Evolutionary conservation across 2,329 filamentous ascomycete species (phyloP).

Genomic region (Talaromyces sp.): DNA sequence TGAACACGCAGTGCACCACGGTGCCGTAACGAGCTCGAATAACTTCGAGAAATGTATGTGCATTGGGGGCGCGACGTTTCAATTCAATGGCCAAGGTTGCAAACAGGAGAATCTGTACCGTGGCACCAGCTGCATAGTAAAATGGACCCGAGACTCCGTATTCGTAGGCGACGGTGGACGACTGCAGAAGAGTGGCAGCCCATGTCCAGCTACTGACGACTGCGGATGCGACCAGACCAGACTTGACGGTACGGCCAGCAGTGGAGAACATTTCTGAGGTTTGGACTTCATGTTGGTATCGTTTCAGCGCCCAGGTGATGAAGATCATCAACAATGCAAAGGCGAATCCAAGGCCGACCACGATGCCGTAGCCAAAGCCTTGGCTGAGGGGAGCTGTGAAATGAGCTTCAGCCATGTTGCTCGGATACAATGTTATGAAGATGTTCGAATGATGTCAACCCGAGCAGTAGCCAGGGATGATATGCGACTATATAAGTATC

Average conservation of each 20-base stretch:
- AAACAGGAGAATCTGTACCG: conserved; percentile 83
- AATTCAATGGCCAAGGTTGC: conserved; percentile 86
- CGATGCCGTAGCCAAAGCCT: conserved; percentile 72
- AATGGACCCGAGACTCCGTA: conserved; percentile 68
- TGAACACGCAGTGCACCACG: conserved; percentile 71
- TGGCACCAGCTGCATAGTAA: conserved; percentile 68
- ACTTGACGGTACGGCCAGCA: conserved; percentile 82
- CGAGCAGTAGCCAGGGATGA: background rate
- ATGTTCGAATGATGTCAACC: background rate
- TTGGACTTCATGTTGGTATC: conserved; percentile 69
- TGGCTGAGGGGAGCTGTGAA: conserved; percentile 44
- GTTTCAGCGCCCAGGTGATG: conserved; percentile 67
- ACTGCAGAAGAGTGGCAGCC: conserved; percentile 79
- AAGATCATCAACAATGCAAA: conserved; percentile 74
- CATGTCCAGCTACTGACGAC: conserved; percentile 95
- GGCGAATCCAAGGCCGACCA: conserved; percentile 68
- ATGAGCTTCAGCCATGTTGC: conserved; percentile 11
- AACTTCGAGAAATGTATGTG: conserved; percentile 79
- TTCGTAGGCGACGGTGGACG: conserved; percentile 74
- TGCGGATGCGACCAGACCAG: conserved; percentile 78
- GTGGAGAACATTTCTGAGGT: conserved; percentile 93
- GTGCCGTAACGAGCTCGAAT: conserved; percentile 76
- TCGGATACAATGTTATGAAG: background rate
- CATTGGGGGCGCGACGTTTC: conserved; percentile 81
- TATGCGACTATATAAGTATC: background rate